Evolutionary conservation across 2,329 filamentous ascomycete species (phyloP).

Genomic region (Fusarium buxicola): DNA sequence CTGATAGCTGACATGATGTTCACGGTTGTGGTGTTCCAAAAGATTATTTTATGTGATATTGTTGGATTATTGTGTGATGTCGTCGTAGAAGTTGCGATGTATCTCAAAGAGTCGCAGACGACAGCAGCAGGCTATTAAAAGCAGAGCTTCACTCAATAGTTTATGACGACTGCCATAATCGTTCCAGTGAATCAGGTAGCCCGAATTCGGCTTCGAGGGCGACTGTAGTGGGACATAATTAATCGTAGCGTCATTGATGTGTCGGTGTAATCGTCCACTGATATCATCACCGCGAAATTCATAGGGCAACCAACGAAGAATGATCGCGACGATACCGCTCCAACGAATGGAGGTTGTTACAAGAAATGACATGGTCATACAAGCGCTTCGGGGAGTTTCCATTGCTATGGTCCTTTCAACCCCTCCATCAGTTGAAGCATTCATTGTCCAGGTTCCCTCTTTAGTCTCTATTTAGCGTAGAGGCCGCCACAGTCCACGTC

Average conservation of each 20-base stretch:
- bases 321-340: neutral
- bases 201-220: neutral
- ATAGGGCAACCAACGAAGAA: neutral
- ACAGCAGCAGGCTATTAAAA: neutral
- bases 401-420: neutral
- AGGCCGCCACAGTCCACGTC: constrained; percentile 93
- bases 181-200: constrained; percentile 22
- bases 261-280: constrained; percentile 27
- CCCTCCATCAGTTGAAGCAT: neutral
- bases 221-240: constrained; percentile 7
- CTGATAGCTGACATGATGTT: constrained; percentile 25
- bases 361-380: no score
- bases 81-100: no score
- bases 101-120: no score
- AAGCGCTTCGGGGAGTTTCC: neutral
- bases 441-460: no score
- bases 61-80: neutral
- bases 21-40: neutral
- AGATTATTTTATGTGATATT: neutral
- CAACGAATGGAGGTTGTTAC: no score
- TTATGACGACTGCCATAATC: constrained; percentile 19
- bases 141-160: neutral
- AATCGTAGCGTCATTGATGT: constrained; percentile 44
- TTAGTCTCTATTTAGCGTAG: constrained; percentile 58
- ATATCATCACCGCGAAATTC: constrained; percentile 27